Percentiles rank a stretch among this genome's conserved stretches.
Conservation (phyloP, 2,329 filamentous ascomycete species). For the Anisogramma anomala region DNA sequence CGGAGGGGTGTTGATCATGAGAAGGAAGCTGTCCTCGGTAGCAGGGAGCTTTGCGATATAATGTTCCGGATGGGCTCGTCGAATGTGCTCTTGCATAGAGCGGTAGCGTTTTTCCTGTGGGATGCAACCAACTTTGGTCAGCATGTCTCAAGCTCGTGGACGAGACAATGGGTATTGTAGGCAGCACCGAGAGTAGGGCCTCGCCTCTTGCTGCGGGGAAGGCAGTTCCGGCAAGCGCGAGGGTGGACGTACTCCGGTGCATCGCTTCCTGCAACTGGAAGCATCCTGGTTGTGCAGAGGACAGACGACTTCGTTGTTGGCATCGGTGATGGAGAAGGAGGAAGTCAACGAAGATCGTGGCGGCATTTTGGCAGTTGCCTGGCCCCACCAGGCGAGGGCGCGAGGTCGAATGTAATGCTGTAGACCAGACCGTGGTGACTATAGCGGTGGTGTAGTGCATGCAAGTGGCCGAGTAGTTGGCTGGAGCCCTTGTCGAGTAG, state of each 20-base stretch:
- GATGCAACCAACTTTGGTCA: slow-evolving; percentile 14
- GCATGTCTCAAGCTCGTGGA: background rate
- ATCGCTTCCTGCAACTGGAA: slow-evolving; percentile 93
- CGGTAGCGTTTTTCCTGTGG: slow-evolving; percentile 50
- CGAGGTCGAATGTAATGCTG: slow-evolving; percentile 25
- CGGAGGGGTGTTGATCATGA: slow-evolving; percentile 93
- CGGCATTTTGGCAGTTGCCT: slow-evolving; percentile 53
- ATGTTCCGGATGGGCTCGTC: slow-evolving; percentile 90
- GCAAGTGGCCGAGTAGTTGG: too few relatives aligned
- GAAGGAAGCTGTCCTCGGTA: slow-evolving; percentile 91
- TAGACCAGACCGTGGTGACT: slow-evolving; percentile 10
- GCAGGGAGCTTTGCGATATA: slow-evolving; percentile 97
- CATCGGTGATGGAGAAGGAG: slow-evolving; percentile 84
- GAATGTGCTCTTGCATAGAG: slow-evolving; percentile 99
- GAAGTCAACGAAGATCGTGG: slow-evolving; percentile 76
- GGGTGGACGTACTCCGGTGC: slow-evolving; percentile 72
- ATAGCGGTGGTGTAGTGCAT: too few relatives aligned
- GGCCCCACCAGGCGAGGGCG: slow-evolving; percentile 43
- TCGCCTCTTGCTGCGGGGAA: background rate
- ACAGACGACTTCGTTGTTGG: slow-evolving; percentile 93
- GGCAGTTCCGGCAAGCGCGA: slow-evolving; percentile 5
- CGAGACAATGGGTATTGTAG: background rate
- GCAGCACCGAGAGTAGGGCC: background rate
- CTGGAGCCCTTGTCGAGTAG: slow-evolving; percentile 20
- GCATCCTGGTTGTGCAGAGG: slow-evolving; percentile 92